Evolutionary conservation across 257 asterid species (phyloP).

Genomic region (Hygrophila difformis): DNA sequence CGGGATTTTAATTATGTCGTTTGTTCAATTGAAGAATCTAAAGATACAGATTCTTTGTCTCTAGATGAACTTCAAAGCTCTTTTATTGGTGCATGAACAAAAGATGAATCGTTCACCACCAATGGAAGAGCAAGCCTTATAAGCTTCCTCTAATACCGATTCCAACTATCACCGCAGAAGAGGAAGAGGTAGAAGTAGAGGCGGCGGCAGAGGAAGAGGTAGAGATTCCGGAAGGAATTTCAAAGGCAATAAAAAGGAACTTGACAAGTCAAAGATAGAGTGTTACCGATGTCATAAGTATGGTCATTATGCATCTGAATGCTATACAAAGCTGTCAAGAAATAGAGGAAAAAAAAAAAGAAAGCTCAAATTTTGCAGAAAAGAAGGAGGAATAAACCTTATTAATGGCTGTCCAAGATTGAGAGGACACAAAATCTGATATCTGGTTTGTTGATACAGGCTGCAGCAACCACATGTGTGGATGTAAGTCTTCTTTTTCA

Average conservation of each 20-base stretch:
- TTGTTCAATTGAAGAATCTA: conserved; percentile 10
- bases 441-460: too few relatives aligned
- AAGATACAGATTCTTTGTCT: neutral
- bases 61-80: conserved; percentile 7
- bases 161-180: too few relatives aligned
- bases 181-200: conserved; percentile 1
- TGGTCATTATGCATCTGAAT: conserved; percentile 15
- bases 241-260: neutral
- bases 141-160: neutral
- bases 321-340: neutral
- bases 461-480: too few relatives aligned
- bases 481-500: too few relatives aligned
- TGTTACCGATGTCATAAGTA: conserved; percentile 7
- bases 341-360: too few relatives aligned
- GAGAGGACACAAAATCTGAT: too few relatives aligned
- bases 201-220: neutral
- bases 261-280: conserved; percentile 10
- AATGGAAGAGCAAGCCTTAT: conserved; percentile 9
- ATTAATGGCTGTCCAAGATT: too few relatives aligned
- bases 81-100: conserved; percentile 15
- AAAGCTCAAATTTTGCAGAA: too few relatives aligned
- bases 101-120: neutral
- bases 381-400: too few relatives aligned
- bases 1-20: conserved; percentile 7
- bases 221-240: neutral